Conservation (phyloP, 176 grass and related monocot species). For the Elaeis guineensis region DNA sequence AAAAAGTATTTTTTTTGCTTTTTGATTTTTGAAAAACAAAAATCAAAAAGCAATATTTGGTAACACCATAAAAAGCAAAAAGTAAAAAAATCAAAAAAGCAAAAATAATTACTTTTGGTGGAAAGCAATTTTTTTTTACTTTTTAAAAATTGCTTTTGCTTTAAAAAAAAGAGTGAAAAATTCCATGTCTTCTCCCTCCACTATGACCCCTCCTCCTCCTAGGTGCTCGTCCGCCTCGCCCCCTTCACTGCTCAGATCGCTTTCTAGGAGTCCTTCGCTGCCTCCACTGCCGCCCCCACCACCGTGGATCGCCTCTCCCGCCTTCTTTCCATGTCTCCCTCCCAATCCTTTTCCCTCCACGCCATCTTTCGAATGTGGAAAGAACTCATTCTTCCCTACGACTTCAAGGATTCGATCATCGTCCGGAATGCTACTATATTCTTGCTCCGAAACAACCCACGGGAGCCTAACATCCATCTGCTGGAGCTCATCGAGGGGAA, state of each 20-base stretch:
- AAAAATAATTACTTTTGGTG: too few species aligned
- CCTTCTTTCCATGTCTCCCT: slow-evolving; percentile 51
- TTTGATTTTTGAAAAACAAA: too few species aligned
- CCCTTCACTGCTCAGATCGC: slow-evolving; percentile 32
- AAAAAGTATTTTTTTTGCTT: too few species aligned
- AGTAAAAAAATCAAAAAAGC: too few species aligned
- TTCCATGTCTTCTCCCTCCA: slow-evolving; percentile 48
- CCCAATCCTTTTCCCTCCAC: slow-evolving; percentile 47
- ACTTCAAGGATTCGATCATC: slow-evolving; percentile 59
- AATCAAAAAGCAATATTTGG: too few species aligned
- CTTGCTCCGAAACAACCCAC: slow-evolving; percentile 28
- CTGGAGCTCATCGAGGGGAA: slow-evolving; percentile 38
- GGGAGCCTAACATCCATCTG: slow-evolving; percentile 48
- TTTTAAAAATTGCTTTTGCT: too few species aligned
- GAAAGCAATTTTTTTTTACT: too few species aligned
- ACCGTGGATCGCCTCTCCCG: slow-evolving; percentile 29
- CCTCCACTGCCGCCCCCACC: neutral
- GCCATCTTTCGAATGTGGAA: slow-evolving; percentile 71
- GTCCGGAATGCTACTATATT: slow-evolving; percentile 41
- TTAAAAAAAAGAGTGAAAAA: too few species aligned
- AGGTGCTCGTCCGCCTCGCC: slow-evolving; percentile 40
- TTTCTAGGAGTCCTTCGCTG: slow-evolving; percentile 16
- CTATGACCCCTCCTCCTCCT: slow-evolving; percentile 20
- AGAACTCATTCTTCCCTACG: slow-evolving; percentile 68
- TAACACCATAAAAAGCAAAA: too few species aligned